Percentiles rank a stretch among this genome's conserved stretches.
phyloP scores from a whole-genome alignment of 2,329 filamentous ascomycete genomes.

The Fusarium newnesense region DNA sequence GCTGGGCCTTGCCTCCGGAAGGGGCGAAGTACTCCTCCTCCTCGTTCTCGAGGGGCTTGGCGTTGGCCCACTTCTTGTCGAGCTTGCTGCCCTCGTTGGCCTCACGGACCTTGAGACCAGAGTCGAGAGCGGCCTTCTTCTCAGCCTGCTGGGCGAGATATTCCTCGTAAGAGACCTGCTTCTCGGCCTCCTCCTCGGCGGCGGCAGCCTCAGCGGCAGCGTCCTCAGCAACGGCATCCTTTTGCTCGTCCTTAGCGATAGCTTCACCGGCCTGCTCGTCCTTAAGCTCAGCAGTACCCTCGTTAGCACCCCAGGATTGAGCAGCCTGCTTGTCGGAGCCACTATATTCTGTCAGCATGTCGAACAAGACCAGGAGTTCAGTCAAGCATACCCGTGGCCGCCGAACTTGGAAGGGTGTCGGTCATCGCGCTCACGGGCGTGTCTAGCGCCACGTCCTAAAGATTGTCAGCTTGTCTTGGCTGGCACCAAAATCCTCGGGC shows the following conservation, averaged over 20 bases:
- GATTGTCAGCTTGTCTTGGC: conserved; percentile 4
- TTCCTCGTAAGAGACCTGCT: conserved; percentile 88
- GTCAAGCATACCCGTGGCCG: conserved; percentile 56
- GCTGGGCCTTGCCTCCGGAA: conserved; percentile 79
- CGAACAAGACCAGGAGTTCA: background rate
- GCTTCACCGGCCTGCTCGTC: conserved; percentile 93
- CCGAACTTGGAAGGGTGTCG: conserved; percentile 60
- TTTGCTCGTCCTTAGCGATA: conserved; percentile 87
- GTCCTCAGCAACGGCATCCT: conserved; percentile 69
- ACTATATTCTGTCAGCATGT: conserved; percentile 55
- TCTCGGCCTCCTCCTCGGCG: conserved; percentile 71
- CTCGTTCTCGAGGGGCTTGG: conserved; percentile 76
- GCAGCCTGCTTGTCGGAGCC: conserved; percentile 88
- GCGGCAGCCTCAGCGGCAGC: conserved; percentile 57
- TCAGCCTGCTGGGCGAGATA: conserved; percentile 79
- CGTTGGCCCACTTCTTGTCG: conserved; percentile 92
- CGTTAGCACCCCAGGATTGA: conserved; percentile 87
- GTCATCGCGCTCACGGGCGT: conserved; percentile 65
- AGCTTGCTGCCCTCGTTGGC: conserved; percentile 90
- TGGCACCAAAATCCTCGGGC: background rate
- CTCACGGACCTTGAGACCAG: conserved; percentile 78
- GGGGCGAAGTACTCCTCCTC: conserved; percentile 84
- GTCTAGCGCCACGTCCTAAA: conserved; percentile 64
- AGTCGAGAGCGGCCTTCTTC: conserved; percentile 80
- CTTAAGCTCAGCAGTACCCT: conserved; percentile 84